Base-by-base conservation (phyloP, 2,329 filamentous ascomycete genomes). In the Chaetothyriales sp. region DNA sequence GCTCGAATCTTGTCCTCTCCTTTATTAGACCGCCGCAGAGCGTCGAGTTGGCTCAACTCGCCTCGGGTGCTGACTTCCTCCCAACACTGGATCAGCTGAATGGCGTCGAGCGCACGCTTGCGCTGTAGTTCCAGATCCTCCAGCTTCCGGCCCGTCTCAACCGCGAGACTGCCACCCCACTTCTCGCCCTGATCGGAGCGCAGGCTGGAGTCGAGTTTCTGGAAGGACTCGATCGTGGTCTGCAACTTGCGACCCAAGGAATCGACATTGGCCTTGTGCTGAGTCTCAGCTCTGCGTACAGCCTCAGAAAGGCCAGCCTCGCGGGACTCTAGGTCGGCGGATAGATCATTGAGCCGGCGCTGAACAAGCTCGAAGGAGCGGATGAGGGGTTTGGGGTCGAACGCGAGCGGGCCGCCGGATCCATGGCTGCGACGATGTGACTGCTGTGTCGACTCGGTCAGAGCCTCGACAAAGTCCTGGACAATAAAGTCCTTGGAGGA, bases 331-430 rank as follows among this genome's bases (percentile, higher is more conserved):
- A 98, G 74, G 63, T 96, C 88, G 51, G 92, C 87, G 4, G 73
- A 73, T 36, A 76, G 66, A 48, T 75, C 73, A 44, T 68, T 66
- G 26, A 76, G 64, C n/a, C 71, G 70, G 43, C 65, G 64, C 49
- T 75, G 70, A 44, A 80, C 80, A 65, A 79, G 73, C 65, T 98
- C 92, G 66, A 98, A 98, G 1, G 87, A 89, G 53, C 92, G 82
- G 62, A 98, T 98, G 60, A 98, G 74, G 28, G 92, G 93, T 69
- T 98, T 98, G 0, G 92, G 88, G 63, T 98, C 92, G 70, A 98
- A 98, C 8, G 22, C 15, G 3, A 74, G 63, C 18, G 28, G 45
- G 73, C 74, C 54, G 71, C 73, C 56, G 50, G 65, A 67, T 26
- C 57, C 63, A 51, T 60, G 58, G 12, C 89, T 95, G 53, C 86